Percentiles rank a stretch among this genome's conserved stretches.
phyloP scores from a whole-genome alignment of 169 alveolate species.

The Perkinsus marinus region DNA sequence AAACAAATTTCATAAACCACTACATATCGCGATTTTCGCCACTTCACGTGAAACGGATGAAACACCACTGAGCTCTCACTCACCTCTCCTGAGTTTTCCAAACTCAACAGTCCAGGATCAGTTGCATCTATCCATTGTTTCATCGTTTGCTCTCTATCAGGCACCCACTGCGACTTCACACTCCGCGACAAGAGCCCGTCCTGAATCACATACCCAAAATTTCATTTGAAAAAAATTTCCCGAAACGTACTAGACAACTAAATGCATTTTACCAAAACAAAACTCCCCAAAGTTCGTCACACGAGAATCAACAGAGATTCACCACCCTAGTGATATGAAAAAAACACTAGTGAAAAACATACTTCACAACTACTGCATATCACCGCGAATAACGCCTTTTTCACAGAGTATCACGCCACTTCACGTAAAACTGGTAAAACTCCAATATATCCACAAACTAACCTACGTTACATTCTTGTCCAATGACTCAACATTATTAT shows the following conservation, averaged over 20 bases:
- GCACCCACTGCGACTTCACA: background rate
- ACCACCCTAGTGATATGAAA: no score
- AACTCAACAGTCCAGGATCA: background rate
- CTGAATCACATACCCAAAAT: background rate
- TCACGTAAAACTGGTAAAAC: no score
- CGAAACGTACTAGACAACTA: background rate
- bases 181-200: background rate
- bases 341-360: no score
- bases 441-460: no score
- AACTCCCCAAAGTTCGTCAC: no score
- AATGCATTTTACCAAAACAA: background rate
- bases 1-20: background rate
- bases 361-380: no score
- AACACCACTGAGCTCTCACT: background rate
- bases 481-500: no score
- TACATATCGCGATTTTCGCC: background rate
- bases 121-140: background rate
- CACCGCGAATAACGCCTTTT: no score
- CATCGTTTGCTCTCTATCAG: background rate
- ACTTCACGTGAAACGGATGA: background rate
- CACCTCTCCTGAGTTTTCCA: background rate
- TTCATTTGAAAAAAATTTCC: background rate
- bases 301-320: no score
- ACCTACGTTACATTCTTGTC: no score
- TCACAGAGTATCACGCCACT: no score